A percentile compares a stretch with the other conserved stretches of the same genome.
These are phyloP conservation scores for Termitomyces sp. DNA, from an alignment of 768 basidiomycete species.

Conservation along the genomic window DNA sequence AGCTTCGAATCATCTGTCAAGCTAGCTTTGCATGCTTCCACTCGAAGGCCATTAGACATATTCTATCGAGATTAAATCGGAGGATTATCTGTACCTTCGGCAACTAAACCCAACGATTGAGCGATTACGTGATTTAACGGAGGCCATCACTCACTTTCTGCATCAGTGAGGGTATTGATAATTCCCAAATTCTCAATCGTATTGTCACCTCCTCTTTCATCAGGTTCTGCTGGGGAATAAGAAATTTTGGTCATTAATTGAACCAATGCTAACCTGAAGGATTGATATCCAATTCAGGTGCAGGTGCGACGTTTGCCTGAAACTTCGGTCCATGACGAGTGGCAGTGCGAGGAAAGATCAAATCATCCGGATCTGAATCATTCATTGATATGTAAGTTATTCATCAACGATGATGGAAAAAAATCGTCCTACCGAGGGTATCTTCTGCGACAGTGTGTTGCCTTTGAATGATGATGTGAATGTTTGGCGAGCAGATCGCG, in stretches of 20 bases:
- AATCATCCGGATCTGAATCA: conserved; percentile 83
- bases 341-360: conserved; percentile 91
- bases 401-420: conserved; percentile 6
- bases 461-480: conserved; percentile 30
- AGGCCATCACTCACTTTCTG: conserved; percentile 50
- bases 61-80: not conserved
- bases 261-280: conserved; percentile 29
- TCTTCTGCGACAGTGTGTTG: conserved; percentile 90
- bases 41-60: conserved; percentile 26
- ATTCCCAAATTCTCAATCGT: conserved; percentile 70
- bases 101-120: conserved; percentile 30
- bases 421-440: conserved; percentile 60
- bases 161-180: conserved; percentile 56
- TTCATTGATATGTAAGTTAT: not conserved
- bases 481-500: conserved; percentile 1
- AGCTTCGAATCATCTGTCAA: conserved; percentile 49
- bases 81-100: conserved; percentile 40
- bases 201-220: conserved; percentile 62
- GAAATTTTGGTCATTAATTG: not conserved
- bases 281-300: conserved; percentile 33
- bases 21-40: conserved; percentile 57
- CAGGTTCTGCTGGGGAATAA: conserved; percentile 35
- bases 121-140: conserved; percentile 16
- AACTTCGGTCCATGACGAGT: conserved; percentile 88
- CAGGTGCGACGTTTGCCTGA: conserved; percentile 57